These are phyloP conservation scores for Royoungia palumana DNA, from an alignment of 768 basidiomycete genomes.

Conservation along the genomic window DNA sequence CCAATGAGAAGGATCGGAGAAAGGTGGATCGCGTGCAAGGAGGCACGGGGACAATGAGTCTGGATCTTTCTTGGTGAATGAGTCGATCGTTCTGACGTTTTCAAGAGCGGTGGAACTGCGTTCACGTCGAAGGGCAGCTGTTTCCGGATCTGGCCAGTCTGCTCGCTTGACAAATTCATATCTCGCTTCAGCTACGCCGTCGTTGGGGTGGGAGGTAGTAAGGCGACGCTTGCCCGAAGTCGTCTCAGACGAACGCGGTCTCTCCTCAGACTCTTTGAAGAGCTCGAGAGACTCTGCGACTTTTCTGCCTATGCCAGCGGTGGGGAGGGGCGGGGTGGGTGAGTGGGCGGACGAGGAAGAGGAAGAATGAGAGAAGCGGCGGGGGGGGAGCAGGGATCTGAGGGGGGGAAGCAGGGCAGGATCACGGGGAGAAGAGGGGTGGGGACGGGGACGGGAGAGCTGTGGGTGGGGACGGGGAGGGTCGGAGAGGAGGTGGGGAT, in stretches of 20 bases:
- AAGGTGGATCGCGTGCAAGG: constrained; percentile 38
- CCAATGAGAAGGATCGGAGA: constrained; percentile 54
- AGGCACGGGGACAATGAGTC: constrained; percentile 24
- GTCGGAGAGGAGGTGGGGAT: constrained; percentile 32
- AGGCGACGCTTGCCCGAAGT: constrained; percentile 29
- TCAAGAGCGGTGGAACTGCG: constrained; percentile 62
- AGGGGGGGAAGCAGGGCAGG: constrained; percentile 12
- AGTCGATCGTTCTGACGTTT: constrained; percentile 38
- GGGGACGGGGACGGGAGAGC: constrained; percentile 31
- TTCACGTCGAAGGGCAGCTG: constrained; percentile 65
- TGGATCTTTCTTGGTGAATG: constrained; percentile 21
- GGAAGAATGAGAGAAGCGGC: constrained; percentile 29
- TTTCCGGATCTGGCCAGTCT: constrained; percentile 81
- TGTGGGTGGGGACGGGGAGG: constrained; percentile 22
- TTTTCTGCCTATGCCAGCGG: constrained; percentile 65
- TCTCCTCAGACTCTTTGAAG: constrained; percentile 68
- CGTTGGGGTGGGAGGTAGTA: constrained; percentile 38
- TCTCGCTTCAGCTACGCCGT: constrained; percentile 61
- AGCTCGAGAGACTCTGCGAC: constrained; percentile 79
- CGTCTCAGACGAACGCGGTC: constrained; percentile 12
- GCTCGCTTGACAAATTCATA: constrained; percentile 83
- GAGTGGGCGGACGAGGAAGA: constrained; percentile 15
- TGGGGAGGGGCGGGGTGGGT: not conserved
- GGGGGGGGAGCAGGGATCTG: constrained; percentile 34
- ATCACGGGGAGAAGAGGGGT: constrained; percentile 29